phyloP scores from a whole-genome alignment of 768 basidiomycete genomes.

The Rhizopogon vulgaris region DNA sequence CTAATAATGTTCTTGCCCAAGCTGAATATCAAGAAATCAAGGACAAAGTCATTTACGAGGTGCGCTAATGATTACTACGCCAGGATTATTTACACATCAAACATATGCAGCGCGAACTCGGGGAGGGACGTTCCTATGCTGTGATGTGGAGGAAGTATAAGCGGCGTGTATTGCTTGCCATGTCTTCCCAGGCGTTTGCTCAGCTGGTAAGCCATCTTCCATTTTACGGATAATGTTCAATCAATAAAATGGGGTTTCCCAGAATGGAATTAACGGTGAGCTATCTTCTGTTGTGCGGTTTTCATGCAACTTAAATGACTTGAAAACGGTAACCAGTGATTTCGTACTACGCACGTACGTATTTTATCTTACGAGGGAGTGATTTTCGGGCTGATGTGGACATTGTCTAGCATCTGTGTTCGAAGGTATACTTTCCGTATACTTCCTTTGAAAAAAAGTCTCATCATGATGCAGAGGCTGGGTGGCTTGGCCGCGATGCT shows the following conservation, averaged over 20 bases:
- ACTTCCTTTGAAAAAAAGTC: neutral
- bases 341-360: constrained; percentile 88
- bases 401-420: constrained; percentile 69
- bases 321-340: constrained; percentile 52
- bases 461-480: constrained; percentile 58
- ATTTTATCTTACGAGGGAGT: constrained; percentile 1
- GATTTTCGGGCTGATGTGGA: constrained; percentile 7
- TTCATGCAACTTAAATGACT: constrained; percentile 4
- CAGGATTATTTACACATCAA: neutral
- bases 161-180: constrained; percentile 83
- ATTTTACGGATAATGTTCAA: neutral
- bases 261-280: constrained; percentile 94
- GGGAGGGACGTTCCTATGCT: constrained; percentile 69
- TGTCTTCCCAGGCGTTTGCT: constrained; percentile 94
- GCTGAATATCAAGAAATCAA: constrained; percentile 92
- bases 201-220: constrained; percentile 61
- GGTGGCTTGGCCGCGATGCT: constrained; percentile 91
- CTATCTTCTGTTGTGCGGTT: constrained; percentile 2
- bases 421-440: constrained; percentile 49
- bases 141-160: constrained; percentile 87
- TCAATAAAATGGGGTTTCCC: constrained; percentile 3
- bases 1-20: constrained; percentile 56
- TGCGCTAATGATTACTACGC: constrained; percentile 21
- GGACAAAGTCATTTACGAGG: constrained; percentile 67
- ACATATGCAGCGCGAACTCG: constrained; percentile 57